phyloP scores from a whole-genome alignment of 768 basidiomycete species.

The Coprinopsis marcescibilis region DNA sequence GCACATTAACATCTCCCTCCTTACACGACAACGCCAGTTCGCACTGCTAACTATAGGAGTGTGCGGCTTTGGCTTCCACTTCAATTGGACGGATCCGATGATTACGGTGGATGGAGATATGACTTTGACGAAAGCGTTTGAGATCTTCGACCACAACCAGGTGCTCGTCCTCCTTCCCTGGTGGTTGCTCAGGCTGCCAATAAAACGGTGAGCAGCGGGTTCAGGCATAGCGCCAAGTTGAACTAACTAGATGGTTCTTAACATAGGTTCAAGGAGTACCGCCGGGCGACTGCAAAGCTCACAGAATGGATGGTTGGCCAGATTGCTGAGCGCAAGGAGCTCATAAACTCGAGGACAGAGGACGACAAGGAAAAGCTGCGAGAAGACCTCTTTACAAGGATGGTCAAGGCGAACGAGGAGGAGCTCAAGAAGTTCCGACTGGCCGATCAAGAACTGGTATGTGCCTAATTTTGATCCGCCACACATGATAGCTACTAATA shows the following conservation, averaged over 20 bases:
- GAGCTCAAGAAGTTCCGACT: slow-evolving; percentile 33
- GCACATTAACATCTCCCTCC: too few species aligned
- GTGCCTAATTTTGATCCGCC: slow-evolving; percentile 2
- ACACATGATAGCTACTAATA: neutral
- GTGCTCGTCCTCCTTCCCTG: slow-evolving; percentile 26
- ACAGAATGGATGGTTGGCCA: slow-evolving; percentile 17
- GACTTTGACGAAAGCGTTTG: slow-evolving; percentile 33
- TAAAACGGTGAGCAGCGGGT: slow-evolving; percentile 26
- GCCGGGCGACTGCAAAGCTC: neutral
- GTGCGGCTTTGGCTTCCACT: slow-evolving; percentile 43
- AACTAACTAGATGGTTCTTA: slow-evolving; percentile 28
- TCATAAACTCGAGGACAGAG: slow-evolving; percentile 13
- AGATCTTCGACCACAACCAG: slow-evolving; percentile 25
- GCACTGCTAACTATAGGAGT: slow-evolving; percentile 38
- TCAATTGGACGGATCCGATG: slow-evolving; percentile 36
- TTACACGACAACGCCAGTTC: slow-evolving; percentile 30
- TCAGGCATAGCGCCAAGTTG: slow-evolving; percentile 33
- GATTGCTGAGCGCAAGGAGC: slow-evolving; percentile 27
- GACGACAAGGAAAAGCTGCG: neutral
- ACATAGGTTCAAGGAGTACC: slow-evolving; percentile 9
- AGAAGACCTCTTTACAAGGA: slow-evolving; percentile 34
- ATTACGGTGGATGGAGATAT: slow-evolving; percentile 31
- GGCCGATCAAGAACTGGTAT: slow-evolving; percentile 35
- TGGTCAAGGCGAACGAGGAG: slow-evolving; percentile 43
- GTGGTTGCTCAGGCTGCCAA: slow-evolving; percentile 33